phyloP scores from a whole-genome alignment of 768 basidiomycete species.

The Gymnopilus dilepis region DNA sequence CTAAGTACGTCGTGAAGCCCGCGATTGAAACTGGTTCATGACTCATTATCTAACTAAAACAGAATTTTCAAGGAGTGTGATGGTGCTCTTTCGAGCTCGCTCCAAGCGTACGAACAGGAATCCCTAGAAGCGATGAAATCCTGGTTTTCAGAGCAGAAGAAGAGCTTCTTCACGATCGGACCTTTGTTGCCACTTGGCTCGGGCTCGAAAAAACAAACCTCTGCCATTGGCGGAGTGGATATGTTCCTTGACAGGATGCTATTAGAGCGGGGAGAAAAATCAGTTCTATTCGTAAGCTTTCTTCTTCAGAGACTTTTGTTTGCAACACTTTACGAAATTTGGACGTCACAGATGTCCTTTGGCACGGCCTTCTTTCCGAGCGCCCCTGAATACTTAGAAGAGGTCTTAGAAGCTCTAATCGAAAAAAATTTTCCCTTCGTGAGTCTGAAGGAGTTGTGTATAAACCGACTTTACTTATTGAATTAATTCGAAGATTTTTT shows the following conservation, averaged over 20 bases:
- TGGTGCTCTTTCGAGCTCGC: background rate
- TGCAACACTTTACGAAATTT: no score
- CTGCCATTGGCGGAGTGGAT: background rate
- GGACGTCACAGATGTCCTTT: constrained; percentile 12
- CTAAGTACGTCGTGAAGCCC: background rate
- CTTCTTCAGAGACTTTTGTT: background rate
- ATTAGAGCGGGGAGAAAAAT: constrained; percentile 3
- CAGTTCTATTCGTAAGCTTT: constrained; percentile 14
- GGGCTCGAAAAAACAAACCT: constrained; percentile 2
- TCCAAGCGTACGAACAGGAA: constrained; percentile 12
- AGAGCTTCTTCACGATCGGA: constrained; percentile 14
- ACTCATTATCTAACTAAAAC: background rate
- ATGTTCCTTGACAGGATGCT: constrained; percentile 10
- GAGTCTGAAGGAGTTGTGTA: background rate
- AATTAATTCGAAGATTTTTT: constrained; percentile 5
- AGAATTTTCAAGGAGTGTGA: constrained; percentile 14
- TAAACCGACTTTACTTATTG: background rate
- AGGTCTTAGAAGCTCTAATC: constrained; percentile 13
- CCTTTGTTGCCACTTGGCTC: constrained; percentile 15
- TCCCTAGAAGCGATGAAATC: constrained; percentile 6
- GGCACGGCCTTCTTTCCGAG: constrained; percentile 18
- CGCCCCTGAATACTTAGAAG: constrained; percentile 17
- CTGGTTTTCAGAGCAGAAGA: constrained; percentile 12
- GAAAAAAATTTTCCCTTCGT: constrained; percentile 20
- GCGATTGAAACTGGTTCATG: background rate